A percentile compares a stretch with the other conserved stretches of the same genome.
These are phyloP conservation scores for Gossypium turneri DNA, from an alignment of 345 rosid genomes.

Conservation along the genomic window DNA sequence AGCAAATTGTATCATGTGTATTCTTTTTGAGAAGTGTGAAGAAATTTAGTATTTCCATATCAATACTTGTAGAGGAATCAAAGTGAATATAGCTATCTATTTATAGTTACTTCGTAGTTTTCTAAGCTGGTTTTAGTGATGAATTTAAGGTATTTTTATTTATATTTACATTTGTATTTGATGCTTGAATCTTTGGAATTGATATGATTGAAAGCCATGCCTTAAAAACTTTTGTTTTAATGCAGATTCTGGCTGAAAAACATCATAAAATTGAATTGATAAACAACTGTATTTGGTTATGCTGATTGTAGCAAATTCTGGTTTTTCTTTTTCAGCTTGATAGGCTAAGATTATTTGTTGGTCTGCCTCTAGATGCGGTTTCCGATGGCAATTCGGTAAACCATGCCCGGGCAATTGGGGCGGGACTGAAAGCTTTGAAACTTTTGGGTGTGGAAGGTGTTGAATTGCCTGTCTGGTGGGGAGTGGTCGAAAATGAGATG, in stretches of 20 bases:
- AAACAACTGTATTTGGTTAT: not conserved
- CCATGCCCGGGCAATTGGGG: constrained; percentile 71
- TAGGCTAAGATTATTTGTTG: constrained; percentile 63
- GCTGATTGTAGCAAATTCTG: not conserved
- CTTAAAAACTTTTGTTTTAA: not conserved
- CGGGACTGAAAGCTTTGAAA: constrained; percentile 80
- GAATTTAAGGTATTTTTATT: not conserved
- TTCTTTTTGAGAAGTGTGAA: not conserved
- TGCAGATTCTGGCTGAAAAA: not conserved
- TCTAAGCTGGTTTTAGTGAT: not conserved
- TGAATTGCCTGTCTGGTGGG: constrained; percentile 95
- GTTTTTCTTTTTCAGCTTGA: constrained; percentile 38
- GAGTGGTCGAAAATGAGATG: constrained; percentile 78
- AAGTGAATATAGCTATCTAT: not conserved
- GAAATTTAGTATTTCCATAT: not conserved
- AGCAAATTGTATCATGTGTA: not conserved
- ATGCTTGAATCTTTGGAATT: not conserved
- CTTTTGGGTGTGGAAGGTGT: constrained; percentile 84
- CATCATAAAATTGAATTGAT: not conserved
- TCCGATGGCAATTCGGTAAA: constrained; percentile 54
- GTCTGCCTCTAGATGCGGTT: constrained; percentile 78
- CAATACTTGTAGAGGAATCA: not conserved
- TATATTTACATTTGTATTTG: not conserved
- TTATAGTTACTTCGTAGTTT: not conserved
- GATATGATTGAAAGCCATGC: not conserved